A percentile compares a stretch with the other conserved stretches of the same genome.
Evolutionary conservation across 805 yeast genomes (phyloP).

Genomic region (Ogataea saltuana): DNA sequence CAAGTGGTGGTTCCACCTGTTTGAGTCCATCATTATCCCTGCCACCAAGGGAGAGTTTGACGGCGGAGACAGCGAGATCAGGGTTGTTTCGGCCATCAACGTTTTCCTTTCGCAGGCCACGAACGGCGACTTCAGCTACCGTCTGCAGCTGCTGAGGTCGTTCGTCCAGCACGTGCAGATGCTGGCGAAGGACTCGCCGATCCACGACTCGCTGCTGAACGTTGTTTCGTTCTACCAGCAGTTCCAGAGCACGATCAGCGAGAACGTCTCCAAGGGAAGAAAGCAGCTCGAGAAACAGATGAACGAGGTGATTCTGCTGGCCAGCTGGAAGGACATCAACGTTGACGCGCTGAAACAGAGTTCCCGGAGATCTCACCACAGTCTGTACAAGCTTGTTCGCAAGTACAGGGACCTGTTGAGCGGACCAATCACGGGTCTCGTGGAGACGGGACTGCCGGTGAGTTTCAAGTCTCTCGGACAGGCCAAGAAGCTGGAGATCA

Average conservation of each 20-base stretch:
- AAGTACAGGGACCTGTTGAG: slow-evolving; percentile 70
- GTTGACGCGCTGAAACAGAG: slow-evolving; percentile 92
- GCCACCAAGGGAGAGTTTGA: slow-evolving; percentile 42
- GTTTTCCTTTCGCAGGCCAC: slow-evolving; percentile 74
- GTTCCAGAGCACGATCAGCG: slow-evolving; percentile 52
- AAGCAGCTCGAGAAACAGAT: slow-evolving; percentile 73
- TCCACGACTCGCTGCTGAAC: slow-evolving; percentile 51
- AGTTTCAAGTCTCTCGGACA: slow-evolving; percentile 8
- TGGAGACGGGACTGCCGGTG: slow-evolving; percentile 58
- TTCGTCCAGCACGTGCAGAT: slow-evolving; percentile 55
- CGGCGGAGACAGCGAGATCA: slow-evolving; percentile 35
- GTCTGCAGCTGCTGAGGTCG: slow-evolving; percentile 63
- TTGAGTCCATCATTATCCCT: slow-evolving; percentile 71
- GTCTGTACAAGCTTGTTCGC: slow-evolving; percentile 77
- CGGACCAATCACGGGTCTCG: slow-evolving; percentile 49
- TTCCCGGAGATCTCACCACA: slow-evolving; percentile 84
- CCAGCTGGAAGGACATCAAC: slow-evolving; percentile 97
- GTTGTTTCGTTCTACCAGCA: slow-evolving; percentile 66
- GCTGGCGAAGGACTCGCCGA: slow-evolving; percentile 30
- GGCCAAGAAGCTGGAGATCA: slow-evolving; percentile 10
- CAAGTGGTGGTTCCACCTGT: slow-evolving; percentile 90
- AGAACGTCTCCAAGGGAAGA: slow-evolving; percentile 45
- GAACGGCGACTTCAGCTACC: slow-evolving; percentile 66
- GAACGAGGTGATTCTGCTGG: slow-evolving; percentile 79
- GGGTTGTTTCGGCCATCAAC: slow-evolving; percentile 61